These are phyloP conservation scores for Nitzschia putrida DNA, from an alignment of 108 stramenopile genomes.

Conservation along the genomic window DNA sequence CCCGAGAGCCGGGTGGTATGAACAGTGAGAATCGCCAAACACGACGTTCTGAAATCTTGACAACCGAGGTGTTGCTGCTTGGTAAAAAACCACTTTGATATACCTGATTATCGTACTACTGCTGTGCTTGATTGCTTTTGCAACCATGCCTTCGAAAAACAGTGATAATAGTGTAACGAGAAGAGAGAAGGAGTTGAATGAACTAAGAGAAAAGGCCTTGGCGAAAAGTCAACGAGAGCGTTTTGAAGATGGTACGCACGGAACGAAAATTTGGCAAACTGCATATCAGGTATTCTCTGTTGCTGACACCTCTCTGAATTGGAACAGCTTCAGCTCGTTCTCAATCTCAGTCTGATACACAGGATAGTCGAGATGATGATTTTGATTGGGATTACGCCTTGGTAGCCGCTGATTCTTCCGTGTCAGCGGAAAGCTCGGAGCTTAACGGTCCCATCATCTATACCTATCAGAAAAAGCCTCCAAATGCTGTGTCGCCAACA, in stretches of 20 bases:
- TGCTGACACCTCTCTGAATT: too few relatives aligned
- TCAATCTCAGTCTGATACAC: too few relatives aligned
- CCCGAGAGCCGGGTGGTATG: too few relatives aligned
- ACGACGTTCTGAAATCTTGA: too few relatives aligned
- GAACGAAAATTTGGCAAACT: too few relatives aligned
- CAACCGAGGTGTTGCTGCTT: too few relatives aligned
- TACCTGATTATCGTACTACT: too few relatives aligned
- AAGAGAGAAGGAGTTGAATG: slow-evolving; percentile 1
- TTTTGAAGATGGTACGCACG: background rate
- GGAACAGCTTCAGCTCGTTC: too few relatives aligned
- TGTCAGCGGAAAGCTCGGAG: background rate
- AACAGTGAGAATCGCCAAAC: too few relatives aligned
- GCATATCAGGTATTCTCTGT: too few relatives aligned
- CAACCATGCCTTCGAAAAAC: background rate
- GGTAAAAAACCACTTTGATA: too few relatives aligned
- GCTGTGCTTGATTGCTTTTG: too few relatives aligned
- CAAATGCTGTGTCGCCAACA: background rate
- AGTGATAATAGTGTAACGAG: background rate
- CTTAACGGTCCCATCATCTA: background rate
- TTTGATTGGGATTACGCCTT: slow-evolving; percentile 17
- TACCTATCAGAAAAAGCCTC: background rate
- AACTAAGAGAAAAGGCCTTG: background rate
- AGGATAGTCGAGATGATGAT: slow-evolving; percentile 5
- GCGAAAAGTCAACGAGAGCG: slow-evolving; percentile 3
- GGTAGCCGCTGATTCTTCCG: slow-evolving; percentile 11